Percentiles rank a stretch among this genome's conserved stretches.
Conservation (phyloP, 2,329 filamentous ascomycete genomes). For the Allantophomopsis cytisporea region DNA sequence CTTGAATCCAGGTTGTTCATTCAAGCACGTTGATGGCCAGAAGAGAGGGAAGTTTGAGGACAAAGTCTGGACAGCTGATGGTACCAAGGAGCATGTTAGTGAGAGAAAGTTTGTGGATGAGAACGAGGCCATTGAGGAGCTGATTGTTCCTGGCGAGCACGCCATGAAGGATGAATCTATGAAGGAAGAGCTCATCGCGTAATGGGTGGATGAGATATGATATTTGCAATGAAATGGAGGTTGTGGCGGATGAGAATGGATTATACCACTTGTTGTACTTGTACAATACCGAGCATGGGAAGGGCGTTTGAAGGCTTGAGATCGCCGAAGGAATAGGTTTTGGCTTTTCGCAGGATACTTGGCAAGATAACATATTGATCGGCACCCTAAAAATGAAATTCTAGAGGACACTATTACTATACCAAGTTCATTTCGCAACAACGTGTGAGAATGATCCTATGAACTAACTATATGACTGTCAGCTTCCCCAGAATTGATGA, state of each 20-base stretch:
- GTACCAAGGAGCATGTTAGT: constrained; percentile 56
- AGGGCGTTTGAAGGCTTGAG: too few relatives aligned
- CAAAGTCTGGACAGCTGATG: constrained; percentile 73
- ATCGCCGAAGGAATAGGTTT: too few relatives aligned
- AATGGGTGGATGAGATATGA: constrained; percentile 1
- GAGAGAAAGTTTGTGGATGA: constrained; percentile 80
- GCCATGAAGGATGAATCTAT: not conserved
- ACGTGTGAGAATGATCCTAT: too few relatives aligned
- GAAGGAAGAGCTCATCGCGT: constrained; percentile 11
- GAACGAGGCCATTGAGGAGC: constrained; percentile 46
- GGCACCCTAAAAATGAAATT: too few relatives aligned
- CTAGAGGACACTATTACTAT: too few relatives aligned
- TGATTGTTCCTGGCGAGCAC: constrained; percentile 13
- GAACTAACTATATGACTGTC: too few relatives aligned
- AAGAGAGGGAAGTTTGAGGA: constrained; percentile 68
- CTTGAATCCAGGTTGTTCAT: constrained; percentile 75
- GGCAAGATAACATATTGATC: too few relatives aligned
- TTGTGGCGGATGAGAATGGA: too few relatives aligned
- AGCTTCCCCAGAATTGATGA: too few relatives aligned
- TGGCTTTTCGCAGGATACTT: too few relatives aligned
- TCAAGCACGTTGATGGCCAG: constrained; percentile 85
- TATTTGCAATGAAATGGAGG: too few relatives aligned
- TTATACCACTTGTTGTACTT: constrained; percentile 3
- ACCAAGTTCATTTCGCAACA: too few relatives aligned
- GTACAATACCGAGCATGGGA: constrained; percentile 5